phyloP scores from a whole-genome alignment of 2,329 filamentous ascomycete species.

The Ceratocystis papillata region DNA sequence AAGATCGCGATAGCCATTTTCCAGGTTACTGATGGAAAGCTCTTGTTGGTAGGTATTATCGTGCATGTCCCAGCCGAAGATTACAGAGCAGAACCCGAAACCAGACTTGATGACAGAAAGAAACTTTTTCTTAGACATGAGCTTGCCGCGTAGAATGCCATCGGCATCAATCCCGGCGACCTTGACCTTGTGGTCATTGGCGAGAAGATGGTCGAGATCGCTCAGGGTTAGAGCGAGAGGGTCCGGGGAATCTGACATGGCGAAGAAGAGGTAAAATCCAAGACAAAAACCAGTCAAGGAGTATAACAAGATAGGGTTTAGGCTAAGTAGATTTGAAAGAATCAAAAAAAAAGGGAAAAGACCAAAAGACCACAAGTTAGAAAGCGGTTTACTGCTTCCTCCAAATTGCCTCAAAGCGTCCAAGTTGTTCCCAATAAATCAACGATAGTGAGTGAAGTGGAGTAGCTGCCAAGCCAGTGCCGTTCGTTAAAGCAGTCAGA shows the following conservation, averaged over 20 bases:
- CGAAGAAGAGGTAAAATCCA: slow-evolving; percentile 6
- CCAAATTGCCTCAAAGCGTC: slow-evolving; percentile 9
- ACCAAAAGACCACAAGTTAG: not conserved
- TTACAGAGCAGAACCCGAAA: slow-evolving; percentile 88
- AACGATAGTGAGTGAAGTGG: not conserved
- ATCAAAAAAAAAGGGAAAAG: not conserved
- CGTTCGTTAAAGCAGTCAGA: not conserved
- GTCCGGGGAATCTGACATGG: slow-evolving; percentile 27
- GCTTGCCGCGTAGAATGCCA: slow-evolving; percentile 75
- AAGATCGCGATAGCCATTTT: slow-evolving; percentile 80
- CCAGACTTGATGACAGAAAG: slow-evolving; percentile 67
- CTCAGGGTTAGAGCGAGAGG: slow-evolving; percentile 52
- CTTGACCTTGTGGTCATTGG: slow-evolving; percentile 68
- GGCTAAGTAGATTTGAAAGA: not conserved
- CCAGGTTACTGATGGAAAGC: slow-evolving; percentile 75
- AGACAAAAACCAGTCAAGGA: not conserved
- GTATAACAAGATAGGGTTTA: not conserved
- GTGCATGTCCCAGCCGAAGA: slow-evolving; percentile 97
- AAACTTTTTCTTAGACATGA: slow-evolving; percentile 89
- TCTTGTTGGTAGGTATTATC: slow-evolving; percentile 81
- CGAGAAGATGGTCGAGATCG: slow-evolving; percentile 54
- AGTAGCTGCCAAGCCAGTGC: slow-evolving; percentile 1
- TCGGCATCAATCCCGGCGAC: slow-evolving; percentile 81
- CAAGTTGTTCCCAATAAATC: not conserved
- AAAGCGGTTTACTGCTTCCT: not conserved